These are phyloP conservation scores for Bauhinia variegata DNA, from an alignment of 306 rosid species.

Conservation along the genomic window DNA sequence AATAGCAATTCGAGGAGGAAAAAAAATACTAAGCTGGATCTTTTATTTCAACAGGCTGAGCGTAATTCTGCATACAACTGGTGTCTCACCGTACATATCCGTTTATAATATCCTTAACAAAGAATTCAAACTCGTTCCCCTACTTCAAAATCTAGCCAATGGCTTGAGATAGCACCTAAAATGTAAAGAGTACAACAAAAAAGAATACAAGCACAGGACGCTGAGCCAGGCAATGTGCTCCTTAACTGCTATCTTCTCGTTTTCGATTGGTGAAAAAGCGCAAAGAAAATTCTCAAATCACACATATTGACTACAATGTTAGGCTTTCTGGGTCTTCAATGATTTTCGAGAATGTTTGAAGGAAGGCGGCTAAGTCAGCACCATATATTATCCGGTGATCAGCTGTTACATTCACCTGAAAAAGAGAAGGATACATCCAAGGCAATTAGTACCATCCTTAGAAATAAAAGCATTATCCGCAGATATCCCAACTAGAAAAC, in stretches of 20 bases:
- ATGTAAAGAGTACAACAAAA: conserved; percentile 26
- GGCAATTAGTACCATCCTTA: conserved; percentile 1
- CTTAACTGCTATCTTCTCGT: conserved; percentile 21
- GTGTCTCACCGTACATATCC: conserved; percentile 7
- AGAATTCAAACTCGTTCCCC: conserved; percentile 33
- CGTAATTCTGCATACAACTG: conserved; percentile 16
- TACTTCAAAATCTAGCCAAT: conserved; percentile 39
- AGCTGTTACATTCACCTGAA: conserved; percentile 90
- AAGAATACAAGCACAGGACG: conserved; percentile 38
- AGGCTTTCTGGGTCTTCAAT: conserved; percentile 83
- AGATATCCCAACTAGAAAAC: not conserved
- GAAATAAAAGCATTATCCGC: not conserved
- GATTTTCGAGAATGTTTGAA: conserved; percentile 76
- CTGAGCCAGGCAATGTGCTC: conserved; percentile 24
- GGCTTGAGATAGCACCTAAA: conserved; percentile 31
- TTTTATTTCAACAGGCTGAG: conserved; percentile 1
- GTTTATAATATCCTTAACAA: conserved; percentile 29
- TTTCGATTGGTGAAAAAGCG: conserved; percentile 21
- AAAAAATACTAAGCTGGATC: not conserved
- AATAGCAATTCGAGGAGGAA: not conserved
- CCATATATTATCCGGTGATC: conserved; percentile 91
- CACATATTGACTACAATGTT: conserved; percentile 59
- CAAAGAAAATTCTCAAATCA: not conserved
- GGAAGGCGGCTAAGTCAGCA: conserved; percentile 92
- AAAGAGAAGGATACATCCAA: conserved; percentile 32